Conservation (phyloP, 2,329 filamentous ascomycete genomes). For the Ascochyta viciae-villosae region DNA sequence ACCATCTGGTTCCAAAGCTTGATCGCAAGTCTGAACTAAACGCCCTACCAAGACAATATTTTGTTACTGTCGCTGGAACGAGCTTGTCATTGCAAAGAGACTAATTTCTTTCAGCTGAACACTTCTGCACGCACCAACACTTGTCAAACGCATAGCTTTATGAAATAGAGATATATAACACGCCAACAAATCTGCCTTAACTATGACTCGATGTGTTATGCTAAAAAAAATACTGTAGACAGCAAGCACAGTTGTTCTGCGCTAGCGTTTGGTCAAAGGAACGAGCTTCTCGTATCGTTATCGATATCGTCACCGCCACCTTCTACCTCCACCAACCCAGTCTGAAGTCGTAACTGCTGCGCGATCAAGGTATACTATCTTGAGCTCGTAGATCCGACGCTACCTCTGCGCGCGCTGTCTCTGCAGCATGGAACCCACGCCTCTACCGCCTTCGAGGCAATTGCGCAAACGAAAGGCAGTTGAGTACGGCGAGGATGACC, state of each 20-base stretch:
- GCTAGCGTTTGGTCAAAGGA: no score
- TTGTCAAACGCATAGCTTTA: no score
- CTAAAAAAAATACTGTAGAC: no score
- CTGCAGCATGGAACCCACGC: neutral
- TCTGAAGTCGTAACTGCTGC: neutral
- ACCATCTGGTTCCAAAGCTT: no score
- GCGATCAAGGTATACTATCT: neutral
- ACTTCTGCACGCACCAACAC: no score
- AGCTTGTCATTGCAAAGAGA: neutral
- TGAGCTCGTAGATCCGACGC: neutral
- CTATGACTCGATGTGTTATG: no score
- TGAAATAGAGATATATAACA: no score
- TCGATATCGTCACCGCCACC: conserved; percentile 12
- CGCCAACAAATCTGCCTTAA: no score
- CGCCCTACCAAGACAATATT: no score
- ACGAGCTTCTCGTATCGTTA: neutral
- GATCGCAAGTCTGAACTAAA: no score
- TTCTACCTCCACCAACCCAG: neutral
- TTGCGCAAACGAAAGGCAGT: conserved; percentile 35
- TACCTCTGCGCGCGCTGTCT: neutral
- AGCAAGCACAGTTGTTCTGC: no score
- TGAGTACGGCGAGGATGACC: conserved; percentile 18
- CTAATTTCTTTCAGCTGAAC: no score
- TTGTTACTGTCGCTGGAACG: neutral
- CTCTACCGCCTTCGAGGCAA: neutral